Conservation (phyloP, 1,284 basidiomycete species). For the Irpex sp. region DNA sequence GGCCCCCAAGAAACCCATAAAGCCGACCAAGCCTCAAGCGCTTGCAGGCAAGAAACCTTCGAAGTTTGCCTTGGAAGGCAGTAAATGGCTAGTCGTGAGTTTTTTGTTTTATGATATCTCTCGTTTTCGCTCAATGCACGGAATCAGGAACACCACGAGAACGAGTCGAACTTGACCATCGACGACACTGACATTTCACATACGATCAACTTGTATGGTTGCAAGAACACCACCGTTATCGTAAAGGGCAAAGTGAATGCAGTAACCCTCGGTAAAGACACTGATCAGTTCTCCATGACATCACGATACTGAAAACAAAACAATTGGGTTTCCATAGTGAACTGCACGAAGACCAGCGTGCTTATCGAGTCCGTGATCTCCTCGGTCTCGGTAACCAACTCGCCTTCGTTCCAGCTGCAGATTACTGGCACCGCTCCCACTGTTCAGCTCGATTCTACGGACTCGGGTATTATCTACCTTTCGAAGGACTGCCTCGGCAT, state of each 20-base stretch:
- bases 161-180: slow-evolving; percentile 72
- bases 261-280: slow-evolving; percentile 77
- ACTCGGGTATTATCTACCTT: slow-evolving; percentile 94
- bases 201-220: slow-evolving; percentile 86
- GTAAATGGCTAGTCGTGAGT: slow-evolving; percentile 89
- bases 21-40: slow-evolving; percentile 79
- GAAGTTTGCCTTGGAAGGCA: slow-evolving; percentile 90
- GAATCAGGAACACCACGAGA: slow-evolving; percentile 88
- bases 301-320: neutral
- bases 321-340: slow-evolving; percentile 49
- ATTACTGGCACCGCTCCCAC: slow-evolving; percentile 90
- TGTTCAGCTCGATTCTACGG: slow-evolving; percentile 91
- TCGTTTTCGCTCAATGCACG: neutral
- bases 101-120: neutral
- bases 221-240: slow-evolving; percentile 86
- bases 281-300: neutral
- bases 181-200: slow-evolving; percentile 83
- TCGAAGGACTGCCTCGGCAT: slow-evolving; percentile 76
- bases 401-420: slow-evolving; percentile 91
- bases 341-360: slow-evolving; percentile 87
- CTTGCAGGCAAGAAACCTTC: slow-evolving; percentile 87
- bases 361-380: slow-evolving; percentile 93
- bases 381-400: slow-evolving; percentile 83
- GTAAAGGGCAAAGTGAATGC: slow-evolving; percentile 97
- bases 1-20: slow-evolving; percentile 62